Evolutionary conservation across 2,329 filamentous ascomycete species (phyloP), one percentile per base, ranked within the genome.

Genomic region (Fusarium solani-melongenae): DNA sequence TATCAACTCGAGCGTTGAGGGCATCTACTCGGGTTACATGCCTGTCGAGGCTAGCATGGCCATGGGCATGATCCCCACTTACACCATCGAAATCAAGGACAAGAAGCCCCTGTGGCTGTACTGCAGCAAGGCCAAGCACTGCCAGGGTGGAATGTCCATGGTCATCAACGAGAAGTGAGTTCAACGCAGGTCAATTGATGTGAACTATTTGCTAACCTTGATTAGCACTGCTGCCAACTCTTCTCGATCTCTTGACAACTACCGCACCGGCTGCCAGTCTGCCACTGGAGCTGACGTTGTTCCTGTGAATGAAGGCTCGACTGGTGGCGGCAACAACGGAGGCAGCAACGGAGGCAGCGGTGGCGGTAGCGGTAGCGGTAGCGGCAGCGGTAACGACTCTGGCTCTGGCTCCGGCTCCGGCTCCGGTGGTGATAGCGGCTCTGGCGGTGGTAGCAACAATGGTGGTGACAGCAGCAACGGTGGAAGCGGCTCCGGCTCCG

Each of bases 31-130:
- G 2, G 92, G 92, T 67, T 93, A 90, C 85, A 88, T 90, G 84
- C 89, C 90, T 71, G 91, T 90, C 46, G 86, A 86, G 4, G 88
- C 90, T 66, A 85, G 84, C 71, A 79, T 82, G 24, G 77, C 82
- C 69, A 84, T 81, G 76, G 86, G 85, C 75, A 83, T 85, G 80
- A 87, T 91, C 69, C 89, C 92, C 31, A 91, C 91, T 62, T 96
- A 91, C 83, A 94, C 92, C 67, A 85, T 96, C 78, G 87, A 87
- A 81, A 84, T 96, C 81, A 92, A 91, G 78, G 86, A 90, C 81
- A 89, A 87, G 51, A 92, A 88, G 64, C 93, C 94, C 33, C 86
- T 95, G 73, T 96, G 94, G 93, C 84, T 93, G 73, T 96, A 92
- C 87, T 96, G 93, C 84, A 91, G 90, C 33, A 92, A 94, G 82